Percentiles rank a stretch among this genome's conserved stretches.
These are phyloP conservation scores for Candida palmyrensis DNA, from an alignment of 805 yeast genomes.

Conservation along the genomic window DNA sequence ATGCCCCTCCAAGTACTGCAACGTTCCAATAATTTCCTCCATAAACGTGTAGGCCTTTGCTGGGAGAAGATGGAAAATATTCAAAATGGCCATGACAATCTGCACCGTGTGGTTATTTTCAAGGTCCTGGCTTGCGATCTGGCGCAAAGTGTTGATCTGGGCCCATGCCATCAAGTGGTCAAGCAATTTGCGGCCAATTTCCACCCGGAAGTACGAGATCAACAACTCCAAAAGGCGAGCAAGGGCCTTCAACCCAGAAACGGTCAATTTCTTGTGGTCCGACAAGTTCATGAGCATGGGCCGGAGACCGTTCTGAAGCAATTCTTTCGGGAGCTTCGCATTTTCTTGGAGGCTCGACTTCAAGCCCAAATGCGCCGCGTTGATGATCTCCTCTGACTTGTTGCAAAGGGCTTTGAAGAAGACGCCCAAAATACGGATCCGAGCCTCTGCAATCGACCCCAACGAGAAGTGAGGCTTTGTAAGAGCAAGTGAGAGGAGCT, in stretches of 20 bases:
- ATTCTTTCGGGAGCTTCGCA: slow-evolving; percentile 85
- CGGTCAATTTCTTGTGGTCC: slow-evolving; percentile 86
- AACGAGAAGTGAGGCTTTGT: slow-evolving; percentile 79
- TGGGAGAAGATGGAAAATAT: slow-evolving; percentile 88
- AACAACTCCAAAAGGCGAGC: slow-evolving; percentile 81
- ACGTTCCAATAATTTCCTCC: slow-evolving; percentile 76
- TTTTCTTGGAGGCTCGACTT: slow-evolving; percentile 79
- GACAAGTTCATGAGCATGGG: slow-evolving; percentile 95
- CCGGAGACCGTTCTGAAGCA: slow-evolving; percentile 89
- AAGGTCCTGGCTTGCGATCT: slow-evolving; percentile 74
- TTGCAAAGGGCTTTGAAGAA: slow-evolving; percentile 91
- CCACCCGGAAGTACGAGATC: slow-evolving; percentile 92
- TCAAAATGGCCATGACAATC: slow-evolving; percentile 83
- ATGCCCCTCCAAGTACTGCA: slow-evolving; percentile 74
- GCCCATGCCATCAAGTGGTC: slow-evolving; percentile 98
- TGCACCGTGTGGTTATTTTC: slow-evolving; percentile 77
- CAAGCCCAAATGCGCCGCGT: slow-evolving; percentile 89
- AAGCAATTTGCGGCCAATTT: slow-evolving; percentile 85
- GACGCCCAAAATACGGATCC: slow-evolving; percentile 84
- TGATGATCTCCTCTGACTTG: slow-evolving; percentile 78
- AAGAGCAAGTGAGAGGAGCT: slow-evolving; percentile 73
- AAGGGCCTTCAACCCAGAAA: slow-evolving; percentile 84
- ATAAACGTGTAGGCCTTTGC: slow-evolving; percentile 88
- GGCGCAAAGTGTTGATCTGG: slow-evolving; percentile 69
- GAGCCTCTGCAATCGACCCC: slow-evolving; percentile 68